Conservation (phyloP, 2,329 filamentous ascomycete species). For the Bipolaris cookei region DNA sequence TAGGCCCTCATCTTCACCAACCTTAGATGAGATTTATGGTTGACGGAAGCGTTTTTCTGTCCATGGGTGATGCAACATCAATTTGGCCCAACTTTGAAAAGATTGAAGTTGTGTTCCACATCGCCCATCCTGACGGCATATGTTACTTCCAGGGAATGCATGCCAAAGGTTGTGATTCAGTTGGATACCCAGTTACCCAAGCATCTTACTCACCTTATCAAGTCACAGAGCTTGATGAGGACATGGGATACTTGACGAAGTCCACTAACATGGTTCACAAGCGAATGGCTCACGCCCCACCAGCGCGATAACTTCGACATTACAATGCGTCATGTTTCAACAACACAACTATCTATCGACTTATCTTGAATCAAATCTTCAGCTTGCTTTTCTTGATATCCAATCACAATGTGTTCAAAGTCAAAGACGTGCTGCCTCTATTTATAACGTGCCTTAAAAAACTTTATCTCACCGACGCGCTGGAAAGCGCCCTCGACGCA, state of each 20-base stretch:
- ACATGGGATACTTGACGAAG: not conserved
- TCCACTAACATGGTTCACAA: too few relatives aligned
- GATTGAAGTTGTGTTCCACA: constrained; percentile 1
- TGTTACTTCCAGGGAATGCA: not conserved
- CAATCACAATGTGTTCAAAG: too few relatives aligned
- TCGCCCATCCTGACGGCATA: not conserved
- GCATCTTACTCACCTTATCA: not conserved
- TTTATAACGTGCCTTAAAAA: too few relatives aligned
- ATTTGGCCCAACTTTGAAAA: not conserved
- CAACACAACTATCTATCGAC: too few relatives aligned
- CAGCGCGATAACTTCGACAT: too few relatives aligned
- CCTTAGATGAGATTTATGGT: not conserved
- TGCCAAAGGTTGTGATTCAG: not conserved
- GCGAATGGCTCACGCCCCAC: too few relatives aligned
- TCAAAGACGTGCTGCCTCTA: too few relatives aligned
- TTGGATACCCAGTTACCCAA: not conserved
- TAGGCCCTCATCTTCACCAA: not conserved
- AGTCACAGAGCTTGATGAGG: not conserved
- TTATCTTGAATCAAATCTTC: too few relatives aligned
- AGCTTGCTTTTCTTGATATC: too few relatives aligned
- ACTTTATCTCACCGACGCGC: too few relatives aligned
- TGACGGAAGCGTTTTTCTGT: not conserved
- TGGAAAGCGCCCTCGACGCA: too few relatives aligned
- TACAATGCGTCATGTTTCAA: too few relatives aligned
- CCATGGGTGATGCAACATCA: not conserved